Evolutionary conservation across 2,329 filamentous ascomycete genomes (phyloP).

Genomic region (Colletotrichum orchidophilum): DNA sequence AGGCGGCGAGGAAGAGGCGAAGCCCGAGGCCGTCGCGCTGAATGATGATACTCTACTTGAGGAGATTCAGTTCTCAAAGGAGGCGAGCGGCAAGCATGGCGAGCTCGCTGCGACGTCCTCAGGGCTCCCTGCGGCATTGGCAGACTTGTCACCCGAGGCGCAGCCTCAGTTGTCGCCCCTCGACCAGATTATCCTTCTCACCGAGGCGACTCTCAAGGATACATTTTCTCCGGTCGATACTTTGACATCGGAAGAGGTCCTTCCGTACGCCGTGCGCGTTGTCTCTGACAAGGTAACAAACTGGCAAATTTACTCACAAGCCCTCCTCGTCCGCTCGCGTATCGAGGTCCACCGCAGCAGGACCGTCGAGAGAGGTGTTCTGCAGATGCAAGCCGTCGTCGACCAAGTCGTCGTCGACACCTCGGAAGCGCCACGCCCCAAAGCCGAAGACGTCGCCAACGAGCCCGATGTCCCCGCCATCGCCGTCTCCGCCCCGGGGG

Average conservation of each 20-base stretch:
- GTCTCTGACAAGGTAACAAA: constrained; percentile 90
- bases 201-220: constrained; percentile 88
- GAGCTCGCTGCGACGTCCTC: constrained; percentile 46
- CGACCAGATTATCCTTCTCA: constrained; percentile 90
- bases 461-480: constrained; percentile 55
- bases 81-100: constrained; percentile 48
- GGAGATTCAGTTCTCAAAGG: constrained; percentile 75
- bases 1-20: constrained; percentile 40
- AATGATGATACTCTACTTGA: constrained; percentile 96
- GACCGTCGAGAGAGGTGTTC: constrained; percentile 86
- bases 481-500: constrained; percentile 51
- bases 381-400: constrained; percentile 94
- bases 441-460: constrained; percentile 37
- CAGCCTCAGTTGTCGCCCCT: constrained; percentile 85
- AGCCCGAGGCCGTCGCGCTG: constrained; percentile 77
- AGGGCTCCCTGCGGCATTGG: constrained; percentile 68
- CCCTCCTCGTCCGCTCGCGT: constrained; percentile 85
- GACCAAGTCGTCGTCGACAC: constrained; percentile 96
- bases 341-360: constrained; percentile 89
- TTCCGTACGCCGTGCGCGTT: constrained; percentile 90
- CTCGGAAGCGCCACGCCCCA: constrained; percentile 41
- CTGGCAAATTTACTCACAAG: constrained; percentile 98
- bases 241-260: constrained; percentile 90
- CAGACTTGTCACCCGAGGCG: constrained; percentile 75
- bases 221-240: constrained; percentile 84